Evolutionary conservation across 2,329 filamentous ascomycete genomes (phyloP).

Genomic region (Aspergillus sp.): DNA sequence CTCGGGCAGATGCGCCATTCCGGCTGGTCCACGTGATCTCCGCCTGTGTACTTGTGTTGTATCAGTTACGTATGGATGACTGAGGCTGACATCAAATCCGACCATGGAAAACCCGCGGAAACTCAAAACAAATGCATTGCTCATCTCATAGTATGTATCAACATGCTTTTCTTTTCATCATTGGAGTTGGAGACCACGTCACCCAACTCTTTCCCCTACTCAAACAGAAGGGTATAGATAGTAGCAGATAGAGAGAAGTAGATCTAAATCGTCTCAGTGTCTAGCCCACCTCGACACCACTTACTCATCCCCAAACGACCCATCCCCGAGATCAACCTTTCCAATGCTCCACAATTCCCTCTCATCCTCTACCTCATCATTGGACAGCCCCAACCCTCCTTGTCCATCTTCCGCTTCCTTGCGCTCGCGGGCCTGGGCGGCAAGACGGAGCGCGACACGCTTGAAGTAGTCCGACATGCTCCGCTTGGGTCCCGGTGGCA

Average conservation of each 20-base stretch:
- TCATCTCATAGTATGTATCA: neutral
- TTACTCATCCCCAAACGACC: constrained; percentile 38
- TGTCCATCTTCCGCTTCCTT: constrained; percentile 88
- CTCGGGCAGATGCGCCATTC: neutral
- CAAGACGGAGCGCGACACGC: constrained; percentile 80
- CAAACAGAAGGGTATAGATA: constrained; percentile 25
- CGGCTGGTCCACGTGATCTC: neutral
- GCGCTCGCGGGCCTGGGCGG: constrained; percentile 83
- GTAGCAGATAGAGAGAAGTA: neutral
- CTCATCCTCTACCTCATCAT: constrained; percentile 92
- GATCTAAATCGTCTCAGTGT: constrained; percentile 23
- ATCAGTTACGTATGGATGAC: neutral
- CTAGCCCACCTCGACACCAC: constrained; percentile 11
- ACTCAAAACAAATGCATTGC: constrained; percentile 1
- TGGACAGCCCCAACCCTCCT: constrained; percentile 80
- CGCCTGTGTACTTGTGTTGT: neutral
- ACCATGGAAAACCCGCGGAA: neutral
- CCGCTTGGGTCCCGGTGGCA: constrained; percentile 74
- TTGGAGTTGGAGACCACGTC: neutral
- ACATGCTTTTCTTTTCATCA: constrained; percentile 5
- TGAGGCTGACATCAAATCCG: too few species aligned
- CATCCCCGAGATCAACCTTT: constrained; percentile 76
- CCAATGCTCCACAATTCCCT: constrained; percentile 95
- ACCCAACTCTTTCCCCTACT: neutral
- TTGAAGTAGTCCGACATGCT: constrained; percentile 98